A percentile compares a stretch with the other conserved stretches of the same genome.
phyloP scores from a whole-genome alignment of 2,329 filamentous ascomycete genomes.

The Chaetomium globosum region DNA sequence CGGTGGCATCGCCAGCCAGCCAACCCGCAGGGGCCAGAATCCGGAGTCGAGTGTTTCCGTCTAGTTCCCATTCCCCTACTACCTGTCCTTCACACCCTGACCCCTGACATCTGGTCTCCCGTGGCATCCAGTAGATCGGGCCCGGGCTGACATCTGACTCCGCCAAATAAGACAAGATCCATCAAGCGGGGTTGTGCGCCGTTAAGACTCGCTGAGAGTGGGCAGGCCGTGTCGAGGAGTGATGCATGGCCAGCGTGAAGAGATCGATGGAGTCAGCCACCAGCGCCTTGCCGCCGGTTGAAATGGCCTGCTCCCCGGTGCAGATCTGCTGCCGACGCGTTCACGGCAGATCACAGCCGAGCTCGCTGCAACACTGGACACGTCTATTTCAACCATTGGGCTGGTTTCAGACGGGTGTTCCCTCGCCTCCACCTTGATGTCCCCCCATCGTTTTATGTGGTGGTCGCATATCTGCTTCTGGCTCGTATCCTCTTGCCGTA shows the following conservation, averaged over 20 bases:
- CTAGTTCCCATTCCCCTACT: background rate
- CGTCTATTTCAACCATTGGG: slow-evolving; percentile 9
- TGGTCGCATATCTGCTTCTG: slow-evolving; percentile 56
- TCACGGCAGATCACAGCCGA: slow-evolving; percentile 22
- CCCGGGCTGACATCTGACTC: background rate
- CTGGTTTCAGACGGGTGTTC: slow-evolving; percentile 20
- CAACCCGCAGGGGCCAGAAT: background rate
- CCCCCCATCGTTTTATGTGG: slow-evolving; percentile 29
- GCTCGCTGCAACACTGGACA: slow-evolving; percentile 14
- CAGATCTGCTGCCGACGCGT: slow-evolving; percentile 5
- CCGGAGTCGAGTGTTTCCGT: slow-evolving; percentile 3
- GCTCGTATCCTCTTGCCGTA: slow-evolving; percentile 61
- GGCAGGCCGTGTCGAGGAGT: background rate
- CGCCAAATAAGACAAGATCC: background rate
- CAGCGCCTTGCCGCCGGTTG: slow-evolving; percentile 4
- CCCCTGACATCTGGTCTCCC: background rate
- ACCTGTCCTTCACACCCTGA: background rate
- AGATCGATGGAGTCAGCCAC: slow-evolving; percentile 6
- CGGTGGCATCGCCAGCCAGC: background rate
- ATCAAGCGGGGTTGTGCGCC: background rate
- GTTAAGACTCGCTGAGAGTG: background rate
- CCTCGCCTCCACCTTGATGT: slow-evolving; percentile 15
- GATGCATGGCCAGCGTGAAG: background rate
- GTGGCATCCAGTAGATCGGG: background rate
- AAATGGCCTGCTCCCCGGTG: slow-evolving; percentile 14